Percentiles rank a stretch among this genome's conserved stretches.
phyloP scores from a whole-genome alignment of 176 grass and related monocot species.

The Musa acuminata region DNA sequence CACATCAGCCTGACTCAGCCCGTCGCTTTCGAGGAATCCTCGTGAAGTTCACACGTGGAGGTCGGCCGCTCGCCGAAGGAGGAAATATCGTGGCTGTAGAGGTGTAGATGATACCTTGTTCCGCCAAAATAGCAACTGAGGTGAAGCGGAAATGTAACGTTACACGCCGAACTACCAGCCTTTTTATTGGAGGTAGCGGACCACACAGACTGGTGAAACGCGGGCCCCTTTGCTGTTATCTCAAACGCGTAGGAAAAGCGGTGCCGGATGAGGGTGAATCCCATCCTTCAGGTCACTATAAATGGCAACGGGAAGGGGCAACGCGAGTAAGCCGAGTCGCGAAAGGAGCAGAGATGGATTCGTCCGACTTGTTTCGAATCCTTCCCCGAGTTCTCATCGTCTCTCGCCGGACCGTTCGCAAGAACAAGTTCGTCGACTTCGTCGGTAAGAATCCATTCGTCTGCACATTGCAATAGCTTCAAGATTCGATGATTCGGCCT shows the following conservation, averaged over 20 bases:
- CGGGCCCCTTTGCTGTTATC: too few species aligned
- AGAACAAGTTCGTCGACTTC: conserved; percentile 99
- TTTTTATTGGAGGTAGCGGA: too few species aligned
- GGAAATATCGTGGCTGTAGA: too few species aligned
- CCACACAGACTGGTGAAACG: too few species aligned
- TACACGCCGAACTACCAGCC: too few species aligned
- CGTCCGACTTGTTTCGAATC: conserved; percentile 41
- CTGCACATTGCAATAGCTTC: too few species aligned
- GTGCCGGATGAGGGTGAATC: too few species aligned
- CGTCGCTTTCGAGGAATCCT: not conserved
- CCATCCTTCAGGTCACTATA: not conserved
- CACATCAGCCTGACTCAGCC: not conserved
- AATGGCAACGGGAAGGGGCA: not conserved
- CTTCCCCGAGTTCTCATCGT: conserved; percentile 87
- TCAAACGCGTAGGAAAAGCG: too few species aligned
- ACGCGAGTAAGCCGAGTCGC: not conserved
- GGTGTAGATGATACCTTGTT: too few species aligned
- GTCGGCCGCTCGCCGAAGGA: too few species aligned
- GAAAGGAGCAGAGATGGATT: not conserved
- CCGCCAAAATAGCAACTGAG: too few species aligned
- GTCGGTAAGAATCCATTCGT: conserved; percentile 36
- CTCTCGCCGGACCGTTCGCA: conserved; percentile 74
- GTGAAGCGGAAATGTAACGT: too few species aligned
- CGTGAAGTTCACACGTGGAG: not conserved
- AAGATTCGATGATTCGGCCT: not conserved